Base-by-base conservation (phyloP, 345 rosid species). In the Ceriops tagal region DNA sequence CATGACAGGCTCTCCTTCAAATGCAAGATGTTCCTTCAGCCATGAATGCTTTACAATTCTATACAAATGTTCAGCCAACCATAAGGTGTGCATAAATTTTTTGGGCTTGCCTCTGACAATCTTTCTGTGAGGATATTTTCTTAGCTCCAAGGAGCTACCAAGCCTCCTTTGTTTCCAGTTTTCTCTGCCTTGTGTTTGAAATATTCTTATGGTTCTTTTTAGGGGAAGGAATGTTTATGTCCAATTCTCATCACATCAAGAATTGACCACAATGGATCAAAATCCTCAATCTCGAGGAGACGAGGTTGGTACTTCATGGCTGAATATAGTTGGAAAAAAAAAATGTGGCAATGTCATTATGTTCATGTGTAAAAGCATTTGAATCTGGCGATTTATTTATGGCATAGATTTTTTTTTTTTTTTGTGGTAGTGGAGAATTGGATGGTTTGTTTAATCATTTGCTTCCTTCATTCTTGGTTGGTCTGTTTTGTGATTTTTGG, bases 201-300 rank as follows among this genome's bases (percentile, higher is more conserved):
- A 8, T 53, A 2, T 43, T 18, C 22, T 65, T 43, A 16, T 56
- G 55, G 59, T 24, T 61, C 63, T 7, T 78, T 21, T 60, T 21
- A 93, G 99, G 86, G 98, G 99, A 58, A 82, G 99, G 81, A 95
- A 92, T 87, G 99, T 95, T 62, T 95, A 92, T 80, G 77, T 95
- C 57, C 98, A 95, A 65, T 95, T 95, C 82, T 95, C 98, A 22
- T 95, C 99, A n/a, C 99, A 95, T 78, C 98, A 95, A 80, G 99
- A 95, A 81, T 79, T 95, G 72, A 95, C 98, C 57, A 95, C 98
- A 6, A 77, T 88, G 84, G 98, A 95, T 66, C 99, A 95, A 81
- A 95, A 84, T 72, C 61, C 93, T 66, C 98, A 95, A 79, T 96
- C 89, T 56, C 82, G 99, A 28, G 99, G 90, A 62, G 99, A 95